Conservation (phyloP, 441 rosid species). For the Jatropha multifida region DNA sequence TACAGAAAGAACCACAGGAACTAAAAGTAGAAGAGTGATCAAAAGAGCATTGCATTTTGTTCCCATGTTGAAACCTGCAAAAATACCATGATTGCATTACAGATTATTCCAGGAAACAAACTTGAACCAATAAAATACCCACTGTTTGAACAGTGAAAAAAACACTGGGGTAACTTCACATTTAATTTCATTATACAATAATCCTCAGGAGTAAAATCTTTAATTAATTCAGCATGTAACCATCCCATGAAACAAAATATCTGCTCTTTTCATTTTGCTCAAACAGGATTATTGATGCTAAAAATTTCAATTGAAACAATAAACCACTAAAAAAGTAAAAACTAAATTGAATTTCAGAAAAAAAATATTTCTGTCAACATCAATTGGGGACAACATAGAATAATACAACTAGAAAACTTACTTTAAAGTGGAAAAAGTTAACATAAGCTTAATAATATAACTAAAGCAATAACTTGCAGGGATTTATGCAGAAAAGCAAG, state of each 20-base stretch:
- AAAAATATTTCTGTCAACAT: too few species aligned
- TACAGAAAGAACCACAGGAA: constrained; percentile 37
- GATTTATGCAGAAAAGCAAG: neutral
- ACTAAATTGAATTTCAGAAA: too few species aligned
- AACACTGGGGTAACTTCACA: neutral
- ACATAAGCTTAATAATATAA: neutral
- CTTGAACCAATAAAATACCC: neutral
- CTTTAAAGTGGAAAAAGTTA: neutral
- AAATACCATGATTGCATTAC: constrained; percentile 15
- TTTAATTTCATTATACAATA: neutral
- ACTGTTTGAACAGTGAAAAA: neutral
- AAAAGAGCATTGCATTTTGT: constrained; percentile 22
- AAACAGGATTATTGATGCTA: neutral
- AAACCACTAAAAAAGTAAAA: neutral
- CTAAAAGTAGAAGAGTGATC: constrained; percentile 40
- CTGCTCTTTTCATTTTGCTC: neutral
- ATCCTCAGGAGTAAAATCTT: neutral
- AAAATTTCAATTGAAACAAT: neutral
- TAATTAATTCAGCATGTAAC: neutral
- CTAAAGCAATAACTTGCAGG: neutral
- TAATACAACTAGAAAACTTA: neutral
- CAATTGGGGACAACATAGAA: neutral
- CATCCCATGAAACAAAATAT: neutral
- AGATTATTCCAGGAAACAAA: neutral
- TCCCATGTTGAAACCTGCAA: constrained; percentile 42